These are phyloP conservation scores for Immersiporthe knoxdaviesiana DNA, from an alignment of 2,329 filamentous ascomycete genomes.

Conservation along the genomic window DNA sequence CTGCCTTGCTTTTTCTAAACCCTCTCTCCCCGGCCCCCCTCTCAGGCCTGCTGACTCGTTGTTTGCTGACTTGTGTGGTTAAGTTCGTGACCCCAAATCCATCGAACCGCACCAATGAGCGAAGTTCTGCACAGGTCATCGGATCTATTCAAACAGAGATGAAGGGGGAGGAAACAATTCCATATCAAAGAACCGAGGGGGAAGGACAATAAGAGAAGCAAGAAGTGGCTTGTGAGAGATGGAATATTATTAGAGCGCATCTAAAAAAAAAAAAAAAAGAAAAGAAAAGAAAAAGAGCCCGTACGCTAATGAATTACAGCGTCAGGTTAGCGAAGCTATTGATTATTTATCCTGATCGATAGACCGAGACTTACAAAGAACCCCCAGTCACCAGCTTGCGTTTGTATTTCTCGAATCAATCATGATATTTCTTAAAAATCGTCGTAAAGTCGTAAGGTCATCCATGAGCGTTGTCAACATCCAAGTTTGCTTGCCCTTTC, in stretches of 20 bases:
- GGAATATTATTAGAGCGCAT: background rate
- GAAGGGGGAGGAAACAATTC: background rate
- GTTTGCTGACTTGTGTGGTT: background rate
- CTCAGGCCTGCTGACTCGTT: background rate
- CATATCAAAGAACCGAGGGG: background rate
- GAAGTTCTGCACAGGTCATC: background rate
- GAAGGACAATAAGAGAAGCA: background rate
- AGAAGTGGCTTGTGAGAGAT: background rate
- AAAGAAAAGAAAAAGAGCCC: background rate
- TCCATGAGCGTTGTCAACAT: no score
- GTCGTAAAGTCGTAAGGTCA: no score
- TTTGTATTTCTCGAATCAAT: background rate
- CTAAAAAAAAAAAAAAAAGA: background rate
- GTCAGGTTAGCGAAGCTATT: background rate
- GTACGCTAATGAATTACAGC: background rate
- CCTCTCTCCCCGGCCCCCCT: background rate
- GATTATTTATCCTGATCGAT: background rate
- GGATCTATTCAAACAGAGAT: background rate
- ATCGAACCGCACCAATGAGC: background rate
- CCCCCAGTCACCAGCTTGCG: background rate
- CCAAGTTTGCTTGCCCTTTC: background rate
- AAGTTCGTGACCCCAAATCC: background rate
- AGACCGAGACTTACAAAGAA: background rate
- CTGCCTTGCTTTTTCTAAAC: no score
- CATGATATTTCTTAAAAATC: background rate